Conservation (phyloP, 768 basidiomycete species). For the Phaeotremella skinneri region DNA sequence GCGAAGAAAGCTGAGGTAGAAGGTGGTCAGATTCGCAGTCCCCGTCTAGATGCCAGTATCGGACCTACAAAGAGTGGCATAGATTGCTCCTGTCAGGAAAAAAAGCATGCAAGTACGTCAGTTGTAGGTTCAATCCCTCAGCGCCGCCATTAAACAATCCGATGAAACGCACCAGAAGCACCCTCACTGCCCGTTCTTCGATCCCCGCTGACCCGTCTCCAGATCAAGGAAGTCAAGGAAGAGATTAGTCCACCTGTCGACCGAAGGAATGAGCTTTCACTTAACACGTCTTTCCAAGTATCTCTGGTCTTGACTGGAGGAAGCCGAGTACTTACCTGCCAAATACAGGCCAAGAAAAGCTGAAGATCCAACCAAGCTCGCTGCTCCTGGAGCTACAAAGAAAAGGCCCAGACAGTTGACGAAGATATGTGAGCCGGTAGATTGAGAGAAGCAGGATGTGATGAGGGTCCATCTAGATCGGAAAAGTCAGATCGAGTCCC, state of each 20-base stretch:
- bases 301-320: background rate
- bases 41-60: background rate
- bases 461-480: slow-evolving; percentile 42
- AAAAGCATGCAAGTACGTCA: background rate
- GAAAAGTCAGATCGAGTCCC: background rate
- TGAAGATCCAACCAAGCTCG: slow-evolving; percentile 45
- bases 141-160: no score
- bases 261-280: background rate
- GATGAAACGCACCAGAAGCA: slow-evolving; percentile 26
- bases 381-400: slow-evolving; percentile 46
- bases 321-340: slow-evolving; percentile 28
- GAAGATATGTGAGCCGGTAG: slow-evolving; percentile 45
- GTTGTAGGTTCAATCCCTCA: background rate
- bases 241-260: slow-evolving; percentile 38
- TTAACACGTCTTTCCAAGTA: background rate
- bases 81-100: slow-evolving; percentile 46
- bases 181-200: slow-evolving; percentile 42
- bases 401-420: slow-evolving; percentile 48
- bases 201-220: slow-evolving; percentile 35
- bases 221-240: slow-evolving; percentile 36
- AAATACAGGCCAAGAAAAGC: slow-evolving; percentile 49
- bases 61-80: slow-evolving; percentile 36
- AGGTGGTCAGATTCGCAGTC: no score
- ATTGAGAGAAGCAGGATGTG: slow-evolving; percentile 48
- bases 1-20: slow-evolving; percentile 41